Evolutionary conservation across 495 filamentous ascomycete genomes (phyloP), one percentile per base, ranked within the genome.

Genomic region (Aspergillus haitiensis): DNA sequence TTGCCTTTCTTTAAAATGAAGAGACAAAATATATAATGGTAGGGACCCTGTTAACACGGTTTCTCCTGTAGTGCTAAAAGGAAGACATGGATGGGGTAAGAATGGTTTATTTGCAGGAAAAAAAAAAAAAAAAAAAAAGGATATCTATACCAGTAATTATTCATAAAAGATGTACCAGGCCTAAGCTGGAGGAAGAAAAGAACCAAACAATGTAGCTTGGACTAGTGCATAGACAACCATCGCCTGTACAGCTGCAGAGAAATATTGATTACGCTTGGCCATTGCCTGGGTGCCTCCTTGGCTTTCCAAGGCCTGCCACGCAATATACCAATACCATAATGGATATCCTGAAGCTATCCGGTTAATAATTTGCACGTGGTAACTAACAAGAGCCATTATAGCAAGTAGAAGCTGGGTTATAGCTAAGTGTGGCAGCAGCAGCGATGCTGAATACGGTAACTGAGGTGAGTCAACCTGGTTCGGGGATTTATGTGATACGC

Each of bases 281-380:
- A 57, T 27, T 42, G 50, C 31, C 60, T 56, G 45, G 56, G 64
- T 50, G 13, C 39, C 15, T 27, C 37, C 52, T 37, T 54, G 42
- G 39, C 67, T 52, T 37, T 64, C 67, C 37, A 77, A 55, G 13
- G 68, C 72, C 37, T 63, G 65, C 8, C 72, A 81, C 31, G 79
- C 86, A 40, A 93, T 47, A 78, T 86, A 94, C 84, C 89, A 89
- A 68, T 96, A 92, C 91, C 91, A 96, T 31, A 97, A 66, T 33
- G 91, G 88, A 72, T 92, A 97, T 0, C 88, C 92, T 0, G 93
- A 96, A 3, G 90, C 88, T 13, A 98, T 85, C 34, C 94, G 82
- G 39, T 88, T 94, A 61, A 98, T 87, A 58, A 98, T 95, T 72
- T 98, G 94, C 11, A 96, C 88, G 63, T 98, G 94, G 63, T 93